Percentiles rank a stretch among this genome's conserved stretches.
phyloP scores from a whole-genome alignment of 2,329 filamentous ascomycete genomes.

The Xylariales sp. region DNA sequence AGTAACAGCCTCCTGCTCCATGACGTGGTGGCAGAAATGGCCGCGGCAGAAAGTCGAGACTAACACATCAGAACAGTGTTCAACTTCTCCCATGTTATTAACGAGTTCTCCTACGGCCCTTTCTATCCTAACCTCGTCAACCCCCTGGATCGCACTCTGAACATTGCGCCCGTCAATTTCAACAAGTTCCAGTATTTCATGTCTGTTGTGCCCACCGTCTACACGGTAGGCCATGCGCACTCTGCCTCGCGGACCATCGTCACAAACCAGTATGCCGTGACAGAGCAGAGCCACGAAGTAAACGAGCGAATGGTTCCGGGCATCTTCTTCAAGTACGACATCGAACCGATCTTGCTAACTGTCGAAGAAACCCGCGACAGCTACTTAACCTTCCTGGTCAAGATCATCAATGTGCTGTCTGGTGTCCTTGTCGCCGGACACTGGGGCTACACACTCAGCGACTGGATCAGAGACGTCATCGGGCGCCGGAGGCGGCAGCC shows the following conservation, averaged over 20 bases:
- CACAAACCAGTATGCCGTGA: constrained; percentile 98
- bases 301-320: constrained; percentile 73
- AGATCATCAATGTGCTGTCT: constrained; percentile 84
- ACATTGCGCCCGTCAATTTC: constrained; percentile 71
- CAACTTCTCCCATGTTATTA: constrained; percentile 97
- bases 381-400: constrained; percentile 69
- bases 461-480: constrained; percentile 62
- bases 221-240: constrained; percentile 57
- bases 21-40: not conserved
- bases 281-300: constrained; percentile 73
- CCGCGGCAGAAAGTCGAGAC: constrained; percentile 14
- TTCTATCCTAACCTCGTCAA: constrained; percentile 93
- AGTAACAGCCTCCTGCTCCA: constrained; percentile 25
- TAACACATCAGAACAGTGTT: constrained; percentile 56
- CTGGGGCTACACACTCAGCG: constrained; percentile 83
- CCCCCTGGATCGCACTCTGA: constrained; percentile 87
- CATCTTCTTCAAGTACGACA: constrained; percentile 98
- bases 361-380: constrained; percentile 78
- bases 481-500: constrained; percentile 42
- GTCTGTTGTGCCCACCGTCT: constrained; percentile 90
- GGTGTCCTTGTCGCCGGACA: constrained; percentile 91
- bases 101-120: constrained; percentile 93
- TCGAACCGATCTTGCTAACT: constrained; percentile 87
- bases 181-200: constrained; percentile 98
- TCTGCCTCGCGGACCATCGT: constrained; percentile 57